Conservation (phyloP, 495 filamentous ascomycete genomes). For the Saxophila tyrrhenica region DNA sequence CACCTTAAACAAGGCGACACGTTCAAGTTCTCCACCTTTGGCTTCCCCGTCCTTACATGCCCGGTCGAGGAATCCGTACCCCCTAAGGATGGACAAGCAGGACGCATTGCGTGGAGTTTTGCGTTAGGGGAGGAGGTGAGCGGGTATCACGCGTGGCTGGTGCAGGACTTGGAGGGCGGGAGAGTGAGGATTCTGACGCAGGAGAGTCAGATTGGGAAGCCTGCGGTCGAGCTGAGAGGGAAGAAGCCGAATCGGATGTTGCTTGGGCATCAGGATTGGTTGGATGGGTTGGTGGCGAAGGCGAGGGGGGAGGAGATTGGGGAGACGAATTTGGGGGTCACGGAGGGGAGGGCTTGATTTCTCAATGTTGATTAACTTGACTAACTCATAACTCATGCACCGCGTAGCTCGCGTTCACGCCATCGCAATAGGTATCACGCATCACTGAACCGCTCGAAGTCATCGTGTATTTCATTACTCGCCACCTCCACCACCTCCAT, state of each 20-base stretch:
- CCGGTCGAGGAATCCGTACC: neutral
- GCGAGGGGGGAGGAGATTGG: neutral
- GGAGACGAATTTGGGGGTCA: slow-evolving; percentile 1
- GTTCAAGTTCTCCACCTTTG: slow-evolving; percentile 4
- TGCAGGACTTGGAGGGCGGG: slow-evolving; percentile 7
- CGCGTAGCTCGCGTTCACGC: no score
- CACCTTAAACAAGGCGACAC: neutral
- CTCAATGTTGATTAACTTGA: no score
- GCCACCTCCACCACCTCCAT: neutral
- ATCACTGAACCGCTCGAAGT: no score
- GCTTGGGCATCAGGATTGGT: slow-evolving; percentile 11
- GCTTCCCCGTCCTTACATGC: slow-evolving; percentile 4
- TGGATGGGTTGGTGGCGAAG: slow-evolving; percentile 9
- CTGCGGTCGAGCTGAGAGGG: neutral
- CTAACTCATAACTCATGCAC: no score
- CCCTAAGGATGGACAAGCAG: neutral
- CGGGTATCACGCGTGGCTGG: slow-evolving; percentile 14
- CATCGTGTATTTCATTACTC: no score
- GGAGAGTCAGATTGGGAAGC: slow-evolving; percentile 13
- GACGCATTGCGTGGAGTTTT: slow-evolving; percentile 4
- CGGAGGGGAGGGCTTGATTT: no score
- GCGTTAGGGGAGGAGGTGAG: neutral
- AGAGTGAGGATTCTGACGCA: slow-evolving; percentile 12
- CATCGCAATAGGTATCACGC: no score
- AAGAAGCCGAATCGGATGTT: slow-evolving; percentile 11